Percentiles rank a stretch among this genome's conserved stretches.
Conservation (phyloP, 345 rosid species). For the Psidium guajava region DNA sequence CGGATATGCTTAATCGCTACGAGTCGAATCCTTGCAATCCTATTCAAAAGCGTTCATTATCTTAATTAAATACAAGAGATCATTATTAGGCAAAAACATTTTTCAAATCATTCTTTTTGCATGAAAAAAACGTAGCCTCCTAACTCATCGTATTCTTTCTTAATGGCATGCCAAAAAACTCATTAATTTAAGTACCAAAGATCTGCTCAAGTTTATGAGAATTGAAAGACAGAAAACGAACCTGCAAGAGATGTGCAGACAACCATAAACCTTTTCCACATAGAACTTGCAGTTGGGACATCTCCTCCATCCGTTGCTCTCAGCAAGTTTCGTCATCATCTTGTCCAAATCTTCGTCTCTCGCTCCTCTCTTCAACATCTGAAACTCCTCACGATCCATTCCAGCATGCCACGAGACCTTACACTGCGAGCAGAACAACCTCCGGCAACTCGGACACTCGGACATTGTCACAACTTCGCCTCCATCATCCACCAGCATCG, state of each 20-base stretch:
- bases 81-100: no score
- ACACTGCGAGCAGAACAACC: conserved; percentile 17
- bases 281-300: conserved; percentile 29
- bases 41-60: neutral
- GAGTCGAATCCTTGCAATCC: neutral
- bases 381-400: conserved; percentile 22
- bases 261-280: conserved; percentile 28
- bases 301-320: conserved; percentile 29
- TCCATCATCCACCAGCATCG: conserved; percentile 13
- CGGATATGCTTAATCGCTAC: neutral
- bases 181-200: neutral
- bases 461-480: neutral
- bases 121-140: no score
- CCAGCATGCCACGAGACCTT: conserved; percentile 22
- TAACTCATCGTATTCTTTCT: neutral
- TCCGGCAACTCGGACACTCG: conserved; percentile 17
- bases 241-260: conserved; percentile 36
- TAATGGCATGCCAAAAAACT: neutral
- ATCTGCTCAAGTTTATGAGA: neutral
- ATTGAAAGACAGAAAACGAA: neutral
- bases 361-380: conserved; percentile 6
- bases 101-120: no score
- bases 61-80: neutral
- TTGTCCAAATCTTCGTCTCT: conserved; percentile 13
- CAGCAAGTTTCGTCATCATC: conserved; percentile 28